Evolutionary conservation across 345 rosid species (phyloP), one percentile per base, ranked within the genome.

Genomic region (Dipteronia dyeriana): DNA sequence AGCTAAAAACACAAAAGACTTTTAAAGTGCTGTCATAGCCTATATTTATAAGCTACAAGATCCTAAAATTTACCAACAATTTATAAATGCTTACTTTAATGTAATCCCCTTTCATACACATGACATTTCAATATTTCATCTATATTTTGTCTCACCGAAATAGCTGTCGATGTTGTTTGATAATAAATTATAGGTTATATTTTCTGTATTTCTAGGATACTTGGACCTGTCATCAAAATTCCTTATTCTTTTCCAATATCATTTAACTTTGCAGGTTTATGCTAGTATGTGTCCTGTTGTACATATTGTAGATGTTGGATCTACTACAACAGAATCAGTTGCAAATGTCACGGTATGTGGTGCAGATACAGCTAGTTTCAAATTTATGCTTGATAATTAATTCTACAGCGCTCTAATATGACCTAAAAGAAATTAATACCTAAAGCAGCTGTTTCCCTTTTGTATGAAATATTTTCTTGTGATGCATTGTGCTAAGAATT

Each of bases 291-390:
- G 85, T 62, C 79, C 91, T 47, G 64, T 89, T 70, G 95, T 86
- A 59, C 91, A 91, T 76, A 86, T 91, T 64, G 92, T 91, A 47
- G 78, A 86, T 83, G 79, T 89, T 75, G 81, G 81, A 62, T 87
- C 92, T 68, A 72, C 86, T 68, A 51, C 85, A 6, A 84, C 86
- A 31, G 90, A 87, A 70, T 89, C 95, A 9, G 68, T 76, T 71
- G 95, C 92, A 4, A 89, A 91, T 56, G 25, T 89, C 47, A 89
- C 91, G 84, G 92, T 91, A 85, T 74, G 83, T 78, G 66, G 75
- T 49, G 34, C 65, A 26, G 26, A 34, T 77, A 49, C 56, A 81
- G 41, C 60, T 74, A 43, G 62, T 39, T 43, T 22, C n/a, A 62
- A 73, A 8, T 8, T 54, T 51, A 14, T 66, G 34, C 59, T 51